Conservation (phyloP, 768 basidiomycete species). For the Albatrellus ellisii region DNA sequence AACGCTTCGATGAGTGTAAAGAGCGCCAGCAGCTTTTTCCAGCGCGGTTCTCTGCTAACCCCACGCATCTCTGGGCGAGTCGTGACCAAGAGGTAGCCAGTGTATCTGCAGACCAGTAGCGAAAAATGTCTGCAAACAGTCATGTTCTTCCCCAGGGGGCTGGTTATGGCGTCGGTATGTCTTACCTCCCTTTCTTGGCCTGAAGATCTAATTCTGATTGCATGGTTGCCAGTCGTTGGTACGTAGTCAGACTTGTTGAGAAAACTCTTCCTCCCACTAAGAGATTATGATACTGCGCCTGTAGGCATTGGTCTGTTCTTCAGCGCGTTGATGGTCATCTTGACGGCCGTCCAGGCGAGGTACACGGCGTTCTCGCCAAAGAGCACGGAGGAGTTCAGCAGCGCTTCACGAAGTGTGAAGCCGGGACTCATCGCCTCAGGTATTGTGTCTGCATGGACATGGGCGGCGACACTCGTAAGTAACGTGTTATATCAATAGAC, state of each 20-base stretch:
- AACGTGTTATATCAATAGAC: no score
- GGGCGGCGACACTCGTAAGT: conserved; percentile 60
- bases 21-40: no score
- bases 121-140: no score
- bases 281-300: background rate
- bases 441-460: conserved; percentile 92
- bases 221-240: conserved; percentile 50
- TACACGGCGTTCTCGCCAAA: conserved; percentile 75
- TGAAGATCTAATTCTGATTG: background rate
- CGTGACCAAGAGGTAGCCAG: no score
- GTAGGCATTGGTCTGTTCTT: conserved; percentile 83
- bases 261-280: background rate
- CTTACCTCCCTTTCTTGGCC: background rate
- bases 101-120: no score
- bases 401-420: conserved; percentile 73
- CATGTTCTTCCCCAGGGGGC: conserved; percentile 68
- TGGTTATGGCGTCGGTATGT: conserved; percentile 68
- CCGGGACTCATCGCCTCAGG: conserved; percentile 89
- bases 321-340: conserved; percentile 61
- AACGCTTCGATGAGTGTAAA: no score
- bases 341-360: conserved; percentile 72
- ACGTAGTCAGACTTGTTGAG: conserved; percentile 10
- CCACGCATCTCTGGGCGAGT: no score
- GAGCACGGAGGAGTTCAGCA: conserved; percentile 74
- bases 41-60: no score